Percentiles rank a stretch among this genome's conserved stretches.
Conservation (phyloP, 257 asterid genomes). For the Capsicum rhomboideum region DNA sequence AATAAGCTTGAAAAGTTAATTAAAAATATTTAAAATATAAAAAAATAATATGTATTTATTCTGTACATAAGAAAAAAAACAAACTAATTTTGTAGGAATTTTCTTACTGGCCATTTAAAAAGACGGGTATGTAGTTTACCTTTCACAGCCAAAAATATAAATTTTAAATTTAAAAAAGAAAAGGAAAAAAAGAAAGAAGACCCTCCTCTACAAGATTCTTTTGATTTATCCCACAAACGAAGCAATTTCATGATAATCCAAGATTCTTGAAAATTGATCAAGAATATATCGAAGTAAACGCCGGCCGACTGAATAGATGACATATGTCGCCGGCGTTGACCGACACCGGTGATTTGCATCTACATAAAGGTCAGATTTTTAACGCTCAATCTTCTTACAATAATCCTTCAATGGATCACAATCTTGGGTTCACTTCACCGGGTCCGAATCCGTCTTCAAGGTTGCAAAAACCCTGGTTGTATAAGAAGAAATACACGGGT, state of each 20-base stretch:
- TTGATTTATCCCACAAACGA: background rate
- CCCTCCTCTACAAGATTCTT: background rate
- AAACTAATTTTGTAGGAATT: too few relatives aligned
- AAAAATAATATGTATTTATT: too few relatives aligned
- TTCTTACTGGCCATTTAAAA: too few relatives aligned
- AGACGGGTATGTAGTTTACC: background rate
- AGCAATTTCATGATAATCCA: background rate
- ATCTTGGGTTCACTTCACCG: conserved; percentile 44
- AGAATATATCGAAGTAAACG: background rate
- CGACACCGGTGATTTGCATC: conserved; percentile 28
- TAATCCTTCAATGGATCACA: conserved; percentile 49
- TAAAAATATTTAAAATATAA: too few relatives aligned
- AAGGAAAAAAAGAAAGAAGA: background rate
- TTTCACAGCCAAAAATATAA: background rate
- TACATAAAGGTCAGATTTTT: conserved; percentile 34
- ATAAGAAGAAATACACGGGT: conserved; percentile 47
- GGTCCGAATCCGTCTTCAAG: conserved; percentile 19
- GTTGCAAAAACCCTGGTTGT: conserved; percentile 40
- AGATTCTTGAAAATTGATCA: conserved; percentile 1
- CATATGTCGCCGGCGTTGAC: conserved; percentile 47
- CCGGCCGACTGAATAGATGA: conserved; percentile 38
- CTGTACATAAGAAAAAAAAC: too few relatives aligned
- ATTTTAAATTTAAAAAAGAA: too few relatives aligned
- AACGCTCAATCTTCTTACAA: conserved; percentile 2
- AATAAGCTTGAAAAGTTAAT: too few relatives aligned